Percentiles rank a stretch among this genome's conserved stretches.
These are phyloP conservation scores for Sporothrix schenckii DNA, from an alignment of 2,329 filamentous ascomycete species.

Conservation along the genomic window DNA sequence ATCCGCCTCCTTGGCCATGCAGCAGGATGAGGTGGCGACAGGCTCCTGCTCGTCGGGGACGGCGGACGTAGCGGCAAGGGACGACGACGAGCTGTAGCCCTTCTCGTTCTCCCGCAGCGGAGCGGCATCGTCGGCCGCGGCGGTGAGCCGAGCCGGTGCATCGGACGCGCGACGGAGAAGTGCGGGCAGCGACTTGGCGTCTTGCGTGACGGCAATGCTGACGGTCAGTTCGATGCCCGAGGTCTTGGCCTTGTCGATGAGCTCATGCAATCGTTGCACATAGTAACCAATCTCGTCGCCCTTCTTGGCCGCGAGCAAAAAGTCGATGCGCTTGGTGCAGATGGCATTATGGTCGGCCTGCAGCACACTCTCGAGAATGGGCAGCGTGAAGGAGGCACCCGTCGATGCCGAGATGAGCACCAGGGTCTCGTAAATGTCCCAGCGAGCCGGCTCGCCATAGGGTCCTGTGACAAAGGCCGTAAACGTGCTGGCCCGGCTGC, in stretches of 20 bases:
- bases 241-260: constrained; percentile 48
- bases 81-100: constrained; percentile 6
- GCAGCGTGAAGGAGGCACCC: constrained; percentile 63
- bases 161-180: neutral
- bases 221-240: constrained; percentile 55
- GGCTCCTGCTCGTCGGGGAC: neutral
- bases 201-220: constrained; percentile 58
- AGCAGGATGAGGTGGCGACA: constrained; percentile 19
- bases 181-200: constrained; percentile 4
- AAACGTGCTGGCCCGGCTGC: constrained; percentile 39
- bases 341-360: constrained; percentile 44
- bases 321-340: constrained; percentile 58
- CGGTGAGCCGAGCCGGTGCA: neutral
- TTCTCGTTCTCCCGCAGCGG: neutral
- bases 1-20: constrained; percentile 35
- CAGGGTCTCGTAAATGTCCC: constrained; percentile 62
- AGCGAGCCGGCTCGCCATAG: constrained; percentile 58
- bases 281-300: constrained; percentile 61
- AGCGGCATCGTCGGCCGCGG: neutral
- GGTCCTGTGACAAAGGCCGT: constrained; percentile 59
- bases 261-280: constrained; percentile 52
- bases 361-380: constrained; percentile 60
- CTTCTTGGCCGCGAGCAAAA: constrained; percentile 56
- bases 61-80: neutral
- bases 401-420: constrained; percentile 65